These are phyloP conservation scores for Auriscalpium orientale DNA, from an alignment of 768 basidiomycete genomes.

Conservation along the genomic window DNA sequence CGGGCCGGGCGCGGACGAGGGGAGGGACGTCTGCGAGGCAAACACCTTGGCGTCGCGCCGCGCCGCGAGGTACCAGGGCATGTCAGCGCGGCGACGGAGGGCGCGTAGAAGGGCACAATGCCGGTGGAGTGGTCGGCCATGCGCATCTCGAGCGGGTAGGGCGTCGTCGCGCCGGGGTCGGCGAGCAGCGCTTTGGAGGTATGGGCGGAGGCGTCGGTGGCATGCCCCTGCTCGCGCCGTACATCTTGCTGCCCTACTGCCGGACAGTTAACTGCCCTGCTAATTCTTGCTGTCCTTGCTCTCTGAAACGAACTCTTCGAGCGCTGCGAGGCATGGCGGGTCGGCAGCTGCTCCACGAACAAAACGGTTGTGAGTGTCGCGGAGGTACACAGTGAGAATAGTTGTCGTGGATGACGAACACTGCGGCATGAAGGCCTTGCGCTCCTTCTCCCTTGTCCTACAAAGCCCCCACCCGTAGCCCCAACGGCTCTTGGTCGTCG, in stretches of 20 bases:
- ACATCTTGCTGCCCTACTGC: slow-evolving; percentile 8
- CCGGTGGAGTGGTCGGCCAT: slow-evolving; percentile 1
- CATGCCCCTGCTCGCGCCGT: slow-evolving; percentile 8
- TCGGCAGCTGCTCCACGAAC: not conserved
- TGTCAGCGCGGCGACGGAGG: not conserved
- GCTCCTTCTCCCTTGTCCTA: slow-evolving; percentile 12
- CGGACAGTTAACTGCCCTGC: not conserved
- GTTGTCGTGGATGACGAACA: slow-evolving; percentile 11
- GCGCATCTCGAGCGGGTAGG: slow-evolving; percentile 4
- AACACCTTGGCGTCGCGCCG: not conserved
- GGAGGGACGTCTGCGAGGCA: not conserved
- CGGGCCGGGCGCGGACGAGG: not conserved
- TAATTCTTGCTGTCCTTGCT: slow-evolving; percentile 1
- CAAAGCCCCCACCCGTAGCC: slow-evolving; percentile 17
- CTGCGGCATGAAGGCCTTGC: slow-evolving; percentile 8
- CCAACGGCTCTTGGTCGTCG: slow-evolving; percentile 1
- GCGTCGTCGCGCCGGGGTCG: no score
- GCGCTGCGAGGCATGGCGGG: slow-evolving; percentile 12
- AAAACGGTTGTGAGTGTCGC: slow-evolving; percentile 5
- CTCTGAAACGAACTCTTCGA: slow-evolving; percentile 8
- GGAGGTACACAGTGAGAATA: slow-evolving; percentile 13
- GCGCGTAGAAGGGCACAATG: not conserved
- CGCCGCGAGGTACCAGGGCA: not conserved
- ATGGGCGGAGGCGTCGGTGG: no score
- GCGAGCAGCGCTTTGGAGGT: no score